phyloP scores from a whole-genome alignment of 208 protist species.

The Trypanosoma boissoni region DNA sequence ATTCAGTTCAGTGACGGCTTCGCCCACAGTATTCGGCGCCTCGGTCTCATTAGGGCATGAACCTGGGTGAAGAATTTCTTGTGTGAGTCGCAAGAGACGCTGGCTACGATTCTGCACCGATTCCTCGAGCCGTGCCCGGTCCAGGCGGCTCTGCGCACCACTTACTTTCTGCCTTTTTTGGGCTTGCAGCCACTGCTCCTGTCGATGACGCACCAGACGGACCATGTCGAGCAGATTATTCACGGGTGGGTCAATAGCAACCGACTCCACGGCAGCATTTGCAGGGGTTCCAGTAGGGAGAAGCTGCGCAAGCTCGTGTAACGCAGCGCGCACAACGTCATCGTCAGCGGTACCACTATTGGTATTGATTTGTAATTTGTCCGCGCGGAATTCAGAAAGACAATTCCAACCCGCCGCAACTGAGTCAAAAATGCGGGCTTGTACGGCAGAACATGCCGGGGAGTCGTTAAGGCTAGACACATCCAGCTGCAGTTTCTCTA shows the following conservation, averaged over 20 bases:
- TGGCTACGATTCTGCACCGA: conserved; percentile 31
- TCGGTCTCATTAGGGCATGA: conserved; percentile 18
- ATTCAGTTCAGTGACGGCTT: conserved; percentile 2
- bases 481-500: too few relatives aligned
- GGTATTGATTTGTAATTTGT: too few relatives aligned
- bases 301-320: conserved; percentile 75
- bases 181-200: conserved; percentile 41
- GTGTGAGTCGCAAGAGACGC: conserved; percentile 37
- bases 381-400: too few relatives aligned
- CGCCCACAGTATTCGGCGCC: conserved; percentile 10
- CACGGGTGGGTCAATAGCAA: conserved; percentile 59
- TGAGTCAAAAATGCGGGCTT: too few relatives aligned
- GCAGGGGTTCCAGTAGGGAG: conserved; percentile 28
- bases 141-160: conserved; percentile 37
- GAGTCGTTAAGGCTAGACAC: too few relatives aligned
- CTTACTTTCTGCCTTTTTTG: conserved; percentile 55
- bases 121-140: conserved; percentile 43
- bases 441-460: too few relatives aligned
- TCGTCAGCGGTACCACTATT: conserved; percentile 12
- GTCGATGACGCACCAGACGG: conserved; percentile 44
- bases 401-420: too few relatives aligned
- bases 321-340: conserved; percentile 22
- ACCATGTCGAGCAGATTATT: conserved; percentile 63
- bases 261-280: conserved; percentile 6
- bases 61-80: conserved; percentile 27